Conservation (phyloP, 352 stramenopile genomes). For the Globisporangium nunn region DNA sequence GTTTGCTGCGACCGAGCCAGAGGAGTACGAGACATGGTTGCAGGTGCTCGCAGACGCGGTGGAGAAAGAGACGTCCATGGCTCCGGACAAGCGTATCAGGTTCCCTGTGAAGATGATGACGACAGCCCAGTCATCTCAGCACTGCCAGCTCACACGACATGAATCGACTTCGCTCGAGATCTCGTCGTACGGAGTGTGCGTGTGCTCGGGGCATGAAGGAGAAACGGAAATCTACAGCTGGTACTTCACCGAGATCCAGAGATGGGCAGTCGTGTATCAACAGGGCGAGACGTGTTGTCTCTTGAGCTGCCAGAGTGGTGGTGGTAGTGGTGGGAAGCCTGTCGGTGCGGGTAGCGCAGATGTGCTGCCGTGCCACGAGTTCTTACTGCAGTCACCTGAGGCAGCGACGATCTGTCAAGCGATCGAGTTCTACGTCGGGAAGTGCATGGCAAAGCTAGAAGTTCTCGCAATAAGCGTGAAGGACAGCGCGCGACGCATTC, state of each 20-base stretch:
- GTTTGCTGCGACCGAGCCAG: conserved; percentile 35
- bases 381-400: conserved; percentile 53
- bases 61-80: conserved; percentile 44
- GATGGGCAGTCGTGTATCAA: conserved; percentile 59
- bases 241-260: conserved; percentile 79
- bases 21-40: conserved; percentile 58
- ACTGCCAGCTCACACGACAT: conserved; percentile 22
- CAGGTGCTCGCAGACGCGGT: conserved; percentile 43
- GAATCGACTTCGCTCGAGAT: conserved; percentile 49
- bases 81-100: conserved; percentile 36
- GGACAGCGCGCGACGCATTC: conserved; percentile 13
- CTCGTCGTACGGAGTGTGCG: conserved; percentile 45
- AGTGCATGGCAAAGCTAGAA: conserved; percentile 75
- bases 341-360: not conserved
- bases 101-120: conserved; percentile 45
- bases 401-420: conserved; percentile 43
- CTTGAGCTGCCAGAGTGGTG: conserved; percentile 32
- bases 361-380: conserved; percentile 17
- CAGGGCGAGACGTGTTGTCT: conserved; percentile 53
- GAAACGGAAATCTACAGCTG: conserved; percentile 50
- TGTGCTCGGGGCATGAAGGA: conserved; percentile 34
- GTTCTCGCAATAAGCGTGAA: conserved; percentile 27
- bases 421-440: conserved; percentile 76
- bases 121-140: conserved; percentile 22
- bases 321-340: not conserved